A percentile compares a stretch with the other conserved stretches of the same genome.
Evolutionary conservation across 345 rosid species (phyloP).

Genomic region (Laguncularia racemosa): DNA sequence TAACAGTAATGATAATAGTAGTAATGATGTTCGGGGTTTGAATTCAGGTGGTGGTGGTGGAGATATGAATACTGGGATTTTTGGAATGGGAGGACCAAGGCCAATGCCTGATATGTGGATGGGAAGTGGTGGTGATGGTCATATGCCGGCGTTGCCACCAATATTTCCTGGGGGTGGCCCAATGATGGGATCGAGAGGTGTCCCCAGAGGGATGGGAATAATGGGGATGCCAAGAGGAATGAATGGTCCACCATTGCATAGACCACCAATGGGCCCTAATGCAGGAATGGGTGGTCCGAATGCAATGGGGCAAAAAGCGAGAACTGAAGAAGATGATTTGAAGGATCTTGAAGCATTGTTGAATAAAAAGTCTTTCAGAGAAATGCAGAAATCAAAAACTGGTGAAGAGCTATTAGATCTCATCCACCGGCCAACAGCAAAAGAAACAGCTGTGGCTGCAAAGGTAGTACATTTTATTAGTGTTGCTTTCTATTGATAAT

Average conservation of each 20-base stretch:
- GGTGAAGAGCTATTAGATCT: constrained; percentile 92
- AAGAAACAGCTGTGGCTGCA: constrained; percentile 89
- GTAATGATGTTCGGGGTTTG: constrained; percentile 11
- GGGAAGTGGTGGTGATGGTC: constrained; percentile 33
- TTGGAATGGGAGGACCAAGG: constrained; percentile 32
- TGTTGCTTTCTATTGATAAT: not conserved
- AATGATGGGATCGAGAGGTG: constrained; percentile 44
- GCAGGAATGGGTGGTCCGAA: constrained; percentile 5
- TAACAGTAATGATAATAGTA: constrained; percentile 2
- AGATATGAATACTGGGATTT: constrained; percentile 24
- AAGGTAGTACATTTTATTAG: constrained; percentile 36
- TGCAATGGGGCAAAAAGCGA: constrained; percentile 22
- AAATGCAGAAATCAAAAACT: constrained; percentile 78
- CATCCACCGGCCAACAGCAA: constrained; percentile 89
- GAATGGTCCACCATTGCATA: constrained; percentile 26
- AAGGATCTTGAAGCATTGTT: constrained; percentile 85
- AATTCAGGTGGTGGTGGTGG: constrained; percentile 10
- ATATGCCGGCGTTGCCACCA: constrained; percentile 15
- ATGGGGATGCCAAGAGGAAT: constrained; percentile 30
- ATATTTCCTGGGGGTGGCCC: constrained; percentile 26
- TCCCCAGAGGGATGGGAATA: constrained; percentile 39
- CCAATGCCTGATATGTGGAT: constrained; percentile 62
- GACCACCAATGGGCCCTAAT: constrained; percentile 37
- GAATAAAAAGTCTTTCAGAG: constrained; percentile 80
- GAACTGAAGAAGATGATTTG: constrained; percentile 81